Evolutionary conservation across 345 rosid species (phyloP), one percentile per base, ranked within the genome.

Genomic region (Acer yangbiense): DNA sequence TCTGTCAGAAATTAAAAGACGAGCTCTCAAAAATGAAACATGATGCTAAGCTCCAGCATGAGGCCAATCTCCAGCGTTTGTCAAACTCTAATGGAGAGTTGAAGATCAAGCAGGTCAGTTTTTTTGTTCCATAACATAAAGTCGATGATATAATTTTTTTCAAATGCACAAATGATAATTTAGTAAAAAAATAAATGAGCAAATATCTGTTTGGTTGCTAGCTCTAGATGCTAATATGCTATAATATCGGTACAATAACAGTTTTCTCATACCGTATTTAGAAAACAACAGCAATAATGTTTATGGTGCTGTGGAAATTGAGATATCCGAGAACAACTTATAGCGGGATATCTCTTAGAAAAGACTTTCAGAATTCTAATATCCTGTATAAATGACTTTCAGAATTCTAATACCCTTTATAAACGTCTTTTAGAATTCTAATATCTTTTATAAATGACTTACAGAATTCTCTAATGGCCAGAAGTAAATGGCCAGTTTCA

Each of bases 21-120:
- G 96, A 91, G 77, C 84, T 91, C 75, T 82, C 78, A 20, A 86
- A 84, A 70, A 69, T 87, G 86, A 90, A 88, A 83, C 70, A 61
- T 6, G 88, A 89, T 80, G 79, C 87, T 55, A 81, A 86, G 72
- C 84, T 79, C 39, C 85, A 50, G 69, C 79, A 61, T 6, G 88
- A 89, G 81, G 79, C 87, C 50, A 81, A 86, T 69, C 84, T 78
- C 39, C 85, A 55, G 65, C 80, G n/a, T 73, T 69, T 57, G 68
- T 77, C 82, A n/a, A 80, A 75, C 83, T 81, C 74, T 78, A 85
- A 81, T 65, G 85, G 76, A 2, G 88, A 83, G 72, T 72, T 77
- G 79, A 91, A 87, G 86, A 81, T 71, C 76, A 88, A 84, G 69
- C 95, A 94, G 97, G 98, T 91, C 23, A 81, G 85, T 71, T 63